Evolutionary conservation across 371 early-diverging fungal species (phyloP).

Genomic region (Mortierella sp.): DNA sequence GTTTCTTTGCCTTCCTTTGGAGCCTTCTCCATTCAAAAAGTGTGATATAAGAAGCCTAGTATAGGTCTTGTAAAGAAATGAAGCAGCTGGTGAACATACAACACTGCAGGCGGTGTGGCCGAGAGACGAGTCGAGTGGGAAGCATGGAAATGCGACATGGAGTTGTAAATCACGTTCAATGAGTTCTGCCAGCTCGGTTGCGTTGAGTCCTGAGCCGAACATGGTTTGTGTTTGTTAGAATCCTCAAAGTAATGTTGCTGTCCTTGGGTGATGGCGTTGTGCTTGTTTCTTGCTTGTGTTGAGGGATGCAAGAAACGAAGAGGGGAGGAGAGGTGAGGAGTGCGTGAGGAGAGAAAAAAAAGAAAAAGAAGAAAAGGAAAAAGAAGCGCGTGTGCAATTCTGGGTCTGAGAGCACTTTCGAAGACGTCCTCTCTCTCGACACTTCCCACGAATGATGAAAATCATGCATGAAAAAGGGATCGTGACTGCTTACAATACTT

Average conservation of each 20-base stretch:
- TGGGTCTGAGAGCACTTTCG: not conserved
- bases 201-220: constrained; percentile 51
- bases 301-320: not conserved
- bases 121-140: constrained; percentile 65
- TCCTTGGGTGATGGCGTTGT: not conserved
- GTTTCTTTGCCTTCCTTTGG: not conserved
- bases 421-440: not conserved
- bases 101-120: constrained; percentile 76
- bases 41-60: not conserved
- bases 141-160: constrained; percentile 75
- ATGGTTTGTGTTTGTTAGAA: constrained; percentile 4
- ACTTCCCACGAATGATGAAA: not conserved
- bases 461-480: not conserved
- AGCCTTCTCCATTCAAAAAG: not conserved
- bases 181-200: constrained; percentile 47
- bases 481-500: not conserved
- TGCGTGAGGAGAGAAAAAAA: not conserved
- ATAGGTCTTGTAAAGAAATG: not conserved
- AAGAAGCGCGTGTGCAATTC: not conserved
- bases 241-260: not conserved
- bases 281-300: not conserved
- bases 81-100: constrained; percentile 52
- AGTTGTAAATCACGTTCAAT: constrained; percentile 70
- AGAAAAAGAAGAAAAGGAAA: not conserved
- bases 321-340: not conserved